phyloP scores from a whole-genome alignment of 179 eudicot species.

The Actinidia chinensis region DNA sequence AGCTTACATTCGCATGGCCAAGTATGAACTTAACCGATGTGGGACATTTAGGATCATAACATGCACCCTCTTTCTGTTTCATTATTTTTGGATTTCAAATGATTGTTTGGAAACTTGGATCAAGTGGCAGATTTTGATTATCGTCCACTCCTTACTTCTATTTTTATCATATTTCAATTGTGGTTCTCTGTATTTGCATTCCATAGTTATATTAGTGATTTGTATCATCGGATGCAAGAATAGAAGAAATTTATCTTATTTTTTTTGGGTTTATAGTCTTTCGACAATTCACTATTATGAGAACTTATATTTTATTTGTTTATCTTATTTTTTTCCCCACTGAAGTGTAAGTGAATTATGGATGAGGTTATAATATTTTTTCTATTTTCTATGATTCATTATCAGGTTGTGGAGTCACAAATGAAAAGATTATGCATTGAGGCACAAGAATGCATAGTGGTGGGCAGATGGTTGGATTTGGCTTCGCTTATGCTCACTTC shows the following conservation, averaged over 20 bases:
- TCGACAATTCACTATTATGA: not conserved
- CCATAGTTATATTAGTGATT: not conserved
- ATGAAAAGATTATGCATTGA: constrained; percentile 63
- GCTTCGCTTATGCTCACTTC: constrained; percentile 76
- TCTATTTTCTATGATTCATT: not conserved
- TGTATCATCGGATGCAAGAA: not conserved
- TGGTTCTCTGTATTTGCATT: not conserved
- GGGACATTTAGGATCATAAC: not conserved
- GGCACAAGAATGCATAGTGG: constrained; percentile 70
- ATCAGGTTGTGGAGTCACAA: constrained; percentile 73
- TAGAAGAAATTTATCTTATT: not conserved
- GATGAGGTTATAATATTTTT: not conserved
- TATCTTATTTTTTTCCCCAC: not conserved
- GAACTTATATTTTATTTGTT: not conserved
- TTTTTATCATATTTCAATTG: not conserved
- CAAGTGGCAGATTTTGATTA: not conserved
- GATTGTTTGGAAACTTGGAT: not conserved
- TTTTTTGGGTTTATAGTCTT: not conserved
- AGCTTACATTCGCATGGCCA: too few species aligned
- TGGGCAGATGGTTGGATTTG: constrained; percentile 82
- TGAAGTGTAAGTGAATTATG: not conserved
- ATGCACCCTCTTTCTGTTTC: not conserved
- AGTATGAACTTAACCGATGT: not conserved
- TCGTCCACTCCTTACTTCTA: not conserved
- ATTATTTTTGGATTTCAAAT: not conserved